A percentile compares a stretch with the other conserved stretches of the same genome.
Conservation (phyloP, 1,284 basidiomycete genomes). For the Ceratobasidium sp. region DNA sequence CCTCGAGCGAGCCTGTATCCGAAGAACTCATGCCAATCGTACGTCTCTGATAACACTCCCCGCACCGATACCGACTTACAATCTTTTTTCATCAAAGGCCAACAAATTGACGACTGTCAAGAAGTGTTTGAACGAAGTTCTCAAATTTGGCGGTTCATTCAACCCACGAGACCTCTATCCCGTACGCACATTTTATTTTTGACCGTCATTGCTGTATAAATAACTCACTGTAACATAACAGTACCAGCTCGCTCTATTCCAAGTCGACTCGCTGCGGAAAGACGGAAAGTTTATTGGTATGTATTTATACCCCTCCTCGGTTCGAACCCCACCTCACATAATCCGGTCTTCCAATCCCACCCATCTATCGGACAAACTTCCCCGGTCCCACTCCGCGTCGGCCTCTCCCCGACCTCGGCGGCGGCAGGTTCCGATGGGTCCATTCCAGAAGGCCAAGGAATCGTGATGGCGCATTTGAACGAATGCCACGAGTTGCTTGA, state of each 20-base stretch:
- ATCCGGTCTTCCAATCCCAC: conserved; percentile 49
- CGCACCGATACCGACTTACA: background rate
- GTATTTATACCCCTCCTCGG: background rate
- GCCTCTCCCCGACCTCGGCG: no score
- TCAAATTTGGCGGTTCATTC: conserved; percentile 96
- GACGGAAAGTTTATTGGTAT: conserved; percentile 90
- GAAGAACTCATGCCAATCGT: conserved; percentile 98
- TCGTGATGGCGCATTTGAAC: conserved; percentile 93
- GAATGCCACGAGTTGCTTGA: conserved; percentile 97
- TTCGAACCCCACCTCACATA: conserved; percentile 29
- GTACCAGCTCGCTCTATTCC: conserved; percentile 96
- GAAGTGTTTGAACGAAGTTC: conserved; percentile 96
- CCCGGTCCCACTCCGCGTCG: no score
- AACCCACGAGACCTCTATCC: conserved; percentile 96
- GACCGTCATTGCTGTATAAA: conserved; percentile 8
- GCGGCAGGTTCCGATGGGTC: conserved; percentile 66
- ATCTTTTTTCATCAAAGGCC: conserved; percentile 62
- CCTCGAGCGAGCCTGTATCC: conserved; percentile 98
- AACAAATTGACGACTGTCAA: conserved; percentile 94
- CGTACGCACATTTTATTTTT: conserved; percentile 59
- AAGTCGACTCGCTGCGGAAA: conserved; percentile 92
- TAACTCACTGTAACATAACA: conserved; percentile 51
- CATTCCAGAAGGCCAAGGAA: conserved; percentile 96
- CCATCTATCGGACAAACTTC: background rate
- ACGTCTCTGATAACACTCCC: conserved; percentile 51